Evolutionary conservation across 805 yeast species (phyloP).

Genomic region (Wickerhamiella vanderwaltii): DNA sequence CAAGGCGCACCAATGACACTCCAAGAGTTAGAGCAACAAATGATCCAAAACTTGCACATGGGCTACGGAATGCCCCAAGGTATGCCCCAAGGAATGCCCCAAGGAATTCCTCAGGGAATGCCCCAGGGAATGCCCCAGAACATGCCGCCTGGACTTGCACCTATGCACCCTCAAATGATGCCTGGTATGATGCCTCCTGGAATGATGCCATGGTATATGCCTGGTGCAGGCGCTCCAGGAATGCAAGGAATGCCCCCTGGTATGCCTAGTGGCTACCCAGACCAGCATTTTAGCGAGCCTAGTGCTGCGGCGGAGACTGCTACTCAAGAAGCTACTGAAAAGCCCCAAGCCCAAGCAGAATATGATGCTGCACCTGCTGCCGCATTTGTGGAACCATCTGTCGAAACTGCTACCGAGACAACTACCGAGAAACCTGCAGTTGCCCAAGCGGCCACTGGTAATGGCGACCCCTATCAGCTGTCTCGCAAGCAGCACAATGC

Average conservation of each 20-base stretch:
- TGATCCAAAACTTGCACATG: constrained; percentile 9
- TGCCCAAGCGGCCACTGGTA: neutral
- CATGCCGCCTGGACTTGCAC: constrained; percentile 14
- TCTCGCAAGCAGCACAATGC: constrained; percentile 7
- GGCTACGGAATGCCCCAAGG: constrained; percentile 12
- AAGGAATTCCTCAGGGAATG: constrained; percentile 3
- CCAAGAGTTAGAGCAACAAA: constrained; percentile 14
- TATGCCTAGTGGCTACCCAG: no score
- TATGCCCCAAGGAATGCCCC: constrained; percentile 7
- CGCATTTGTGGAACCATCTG: no score
- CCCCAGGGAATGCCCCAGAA: constrained; percentile 10
- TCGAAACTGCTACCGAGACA: no score
- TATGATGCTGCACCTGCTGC: no score
- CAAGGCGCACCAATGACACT: constrained; percentile 12
- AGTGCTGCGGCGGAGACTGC: no score
- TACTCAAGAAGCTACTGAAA: no score
- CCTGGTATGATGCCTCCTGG: constrained; percentile 9
- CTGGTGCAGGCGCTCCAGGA: no score
- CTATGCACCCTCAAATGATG: no score
- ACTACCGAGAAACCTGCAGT: neutral
- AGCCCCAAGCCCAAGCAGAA: no score
- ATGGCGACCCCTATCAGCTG: constrained; percentile 6
- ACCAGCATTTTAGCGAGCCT: no score
- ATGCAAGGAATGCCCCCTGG: constrained; percentile 1
- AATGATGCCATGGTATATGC: no score